Conservation (phyloP, 2,329 filamentous ascomycete genomes). For the Atkinsonella hypoxylon region DNA sequence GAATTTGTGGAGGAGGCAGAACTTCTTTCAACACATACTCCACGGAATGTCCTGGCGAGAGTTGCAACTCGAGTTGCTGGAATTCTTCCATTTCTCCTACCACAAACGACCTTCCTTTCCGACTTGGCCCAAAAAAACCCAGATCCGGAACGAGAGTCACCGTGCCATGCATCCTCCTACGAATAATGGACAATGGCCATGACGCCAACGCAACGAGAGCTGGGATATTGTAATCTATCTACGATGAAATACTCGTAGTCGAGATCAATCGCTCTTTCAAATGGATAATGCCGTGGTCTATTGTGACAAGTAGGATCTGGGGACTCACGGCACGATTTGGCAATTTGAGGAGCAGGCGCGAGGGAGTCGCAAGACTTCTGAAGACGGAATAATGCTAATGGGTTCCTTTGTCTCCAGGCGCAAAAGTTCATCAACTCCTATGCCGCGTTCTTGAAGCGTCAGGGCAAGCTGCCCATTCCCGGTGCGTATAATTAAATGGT, state of each 20-base stretch:
- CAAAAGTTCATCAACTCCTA: conserved; percentile 85
- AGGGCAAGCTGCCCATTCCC: conserved; percentile 85
- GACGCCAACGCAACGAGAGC: not conserved
- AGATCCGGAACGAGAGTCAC: not conserved
- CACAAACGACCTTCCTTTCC: not conserved
- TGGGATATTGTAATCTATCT: not conserved
- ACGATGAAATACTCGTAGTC: not conserved
- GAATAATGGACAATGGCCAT: not conserved
- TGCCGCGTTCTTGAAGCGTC: conserved; percentile 82
- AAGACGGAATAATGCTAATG: conserved; percentile 67
- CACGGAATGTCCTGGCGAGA: not conserved
- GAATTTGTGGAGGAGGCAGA: not conserved
- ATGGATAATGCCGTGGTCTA: not conserved
- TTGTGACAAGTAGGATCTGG: conserved; percentile 4
- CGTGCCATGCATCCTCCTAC: not conserved
- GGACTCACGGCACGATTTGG: conserved; percentile 11
- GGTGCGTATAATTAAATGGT: conserved; percentile 41
- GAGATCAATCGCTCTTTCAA: not conserved
- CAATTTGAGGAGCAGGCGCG: conserved; percentile 50
- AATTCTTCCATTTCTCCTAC: not conserved
- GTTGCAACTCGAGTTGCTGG: not conserved
- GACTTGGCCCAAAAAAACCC: conserved; percentile 5
- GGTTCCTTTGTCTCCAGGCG: conserved; percentile 46
- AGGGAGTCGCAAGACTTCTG: conserved; percentile 63
- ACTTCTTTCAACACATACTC: not conserved